Evolutionary conservation across 2,329 filamentous ascomycete species (phyloP).

Genomic region (Talaromyces rugulosus): DNA sequence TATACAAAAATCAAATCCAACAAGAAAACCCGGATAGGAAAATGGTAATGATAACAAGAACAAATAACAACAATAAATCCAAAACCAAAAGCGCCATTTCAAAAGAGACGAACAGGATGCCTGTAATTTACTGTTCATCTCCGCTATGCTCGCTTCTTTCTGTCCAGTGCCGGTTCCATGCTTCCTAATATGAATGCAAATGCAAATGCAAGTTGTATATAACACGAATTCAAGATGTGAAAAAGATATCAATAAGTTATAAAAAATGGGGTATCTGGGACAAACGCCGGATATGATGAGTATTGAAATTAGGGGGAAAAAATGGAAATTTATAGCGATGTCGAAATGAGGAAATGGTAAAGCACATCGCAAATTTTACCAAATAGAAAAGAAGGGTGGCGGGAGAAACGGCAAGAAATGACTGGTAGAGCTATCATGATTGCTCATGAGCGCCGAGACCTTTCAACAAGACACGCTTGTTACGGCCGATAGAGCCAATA

Average conservation of each 20-base stretch:
- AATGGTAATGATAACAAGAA: background rate
- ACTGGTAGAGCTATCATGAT: conserved; percentile 13
- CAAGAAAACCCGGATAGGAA: background rate
- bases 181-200: background rate
- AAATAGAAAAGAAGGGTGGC: background rate
- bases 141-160: background rate
- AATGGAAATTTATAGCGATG: background rate
- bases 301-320: background rate
- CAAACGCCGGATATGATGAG: background rate
- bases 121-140: background rate
- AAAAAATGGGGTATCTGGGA: background rate
- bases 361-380: background rate
- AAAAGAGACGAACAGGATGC: background rate
- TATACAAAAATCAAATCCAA: background rate
- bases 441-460: conserved; percentile 25
- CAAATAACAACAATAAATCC: background rate
- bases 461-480: conserved; percentile 34
- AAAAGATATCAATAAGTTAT: background rate
- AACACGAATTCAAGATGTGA: background rate
- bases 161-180: background rate
- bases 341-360: background rate
- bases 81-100: background rate
- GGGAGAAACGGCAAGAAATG: background rate
- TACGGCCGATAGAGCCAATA: conserved; percentile 31
- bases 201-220: conserved; percentile 2